Percentiles rank a stretch among this genome's conserved stretches.
Conservation (phyloP, 1,284 basidiomycete genomes). For the Abortiporus biennis region DNA sequence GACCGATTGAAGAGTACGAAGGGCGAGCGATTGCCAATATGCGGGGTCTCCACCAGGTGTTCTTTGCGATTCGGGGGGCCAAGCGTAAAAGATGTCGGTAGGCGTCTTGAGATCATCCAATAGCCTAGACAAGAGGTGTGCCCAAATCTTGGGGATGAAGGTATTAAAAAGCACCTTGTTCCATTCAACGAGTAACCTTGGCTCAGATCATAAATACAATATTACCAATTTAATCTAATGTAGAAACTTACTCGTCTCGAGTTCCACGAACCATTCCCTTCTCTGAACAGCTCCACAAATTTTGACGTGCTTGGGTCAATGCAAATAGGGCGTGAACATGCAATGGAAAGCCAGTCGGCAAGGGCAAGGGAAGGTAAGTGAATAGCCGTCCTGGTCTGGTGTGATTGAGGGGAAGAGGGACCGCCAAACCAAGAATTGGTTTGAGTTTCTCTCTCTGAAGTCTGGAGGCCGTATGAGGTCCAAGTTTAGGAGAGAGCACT, state of each 20-base stretch:
- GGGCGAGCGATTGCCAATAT: slow-evolving; percentile 5
- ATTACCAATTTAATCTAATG: neutral
- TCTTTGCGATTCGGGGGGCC: slow-evolving; percentile 2
- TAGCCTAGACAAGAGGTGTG: slow-evolving; percentile 1
- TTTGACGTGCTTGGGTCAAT: slow-evolving; percentile 38
- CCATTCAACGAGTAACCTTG: slow-evolving; percentile 15
- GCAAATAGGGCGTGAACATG: slow-evolving; percentile 44
- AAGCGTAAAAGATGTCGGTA: slow-evolving; percentile 3
- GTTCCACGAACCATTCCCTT: slow-evolving; percentile 28
- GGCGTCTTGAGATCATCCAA: neutral
- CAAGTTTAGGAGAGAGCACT: slow-evolving; percentile 18
- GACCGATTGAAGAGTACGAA: neutral
- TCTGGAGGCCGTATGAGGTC: slow-evolving; percentile 17
- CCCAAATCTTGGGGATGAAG: slow-evolving; percentile 11
- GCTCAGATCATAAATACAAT: neutral
- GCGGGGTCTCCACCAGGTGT: slow-evolving; percentile 3
- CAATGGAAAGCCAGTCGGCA: slow-evolving; percentile 36
- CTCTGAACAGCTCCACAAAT: slow-evolving; percentile 37
- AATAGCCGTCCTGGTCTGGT: slow-evolving; percentile 32
- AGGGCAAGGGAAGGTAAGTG: slow-evolving; percentile 41
- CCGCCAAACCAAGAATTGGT: slow-evolving; percentile 32
- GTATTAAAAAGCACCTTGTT: slow-evolving; percentile 14
- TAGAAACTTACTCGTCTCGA: slow-evolving; percentile 34
- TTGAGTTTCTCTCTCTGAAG: slow-evolving; percentile 34
- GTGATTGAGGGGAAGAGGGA: slow-evolving; percentile 14